Percentiles rank a stretch among this genome's conserved stretches.
These are phyloP conservation scores for Rhododendron kiyosumense DNA, from an alignment of 148 eudicot species.

Conservation along the genomic window DNA sequence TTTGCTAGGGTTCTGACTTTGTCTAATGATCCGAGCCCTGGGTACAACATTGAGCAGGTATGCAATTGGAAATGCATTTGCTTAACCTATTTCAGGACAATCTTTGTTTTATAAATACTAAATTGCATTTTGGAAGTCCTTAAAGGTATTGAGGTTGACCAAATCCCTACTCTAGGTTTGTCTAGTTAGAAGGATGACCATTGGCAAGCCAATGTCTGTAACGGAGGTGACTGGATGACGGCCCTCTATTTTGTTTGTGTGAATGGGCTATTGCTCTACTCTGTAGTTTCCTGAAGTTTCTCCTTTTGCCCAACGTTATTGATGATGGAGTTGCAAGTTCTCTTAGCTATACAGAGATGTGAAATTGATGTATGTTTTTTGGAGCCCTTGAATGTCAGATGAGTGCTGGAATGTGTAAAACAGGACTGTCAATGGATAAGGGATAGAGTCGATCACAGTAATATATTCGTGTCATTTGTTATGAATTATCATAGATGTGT, in stretches of 20 bases:
- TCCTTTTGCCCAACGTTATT: background rate
- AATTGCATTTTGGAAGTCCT: background rate
- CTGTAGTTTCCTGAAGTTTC: background rate
- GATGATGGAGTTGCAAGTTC: background rate
- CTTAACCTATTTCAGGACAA: background rate
- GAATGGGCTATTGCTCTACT: background rate
- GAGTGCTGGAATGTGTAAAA: background rate
- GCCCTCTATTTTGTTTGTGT: background rate
- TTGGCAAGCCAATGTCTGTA: background rate
- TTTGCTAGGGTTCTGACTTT: conserved; percentile 82
- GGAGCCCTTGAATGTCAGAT: background rate
- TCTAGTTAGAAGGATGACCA: background rate
- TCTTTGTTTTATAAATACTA: background rate
- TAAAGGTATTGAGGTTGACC: background rate
- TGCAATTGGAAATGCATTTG: background rate
- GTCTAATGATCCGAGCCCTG: conserved; percentile 95
- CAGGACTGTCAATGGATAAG: background rate
- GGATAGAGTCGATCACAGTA: background rate
- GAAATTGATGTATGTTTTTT: background rate
- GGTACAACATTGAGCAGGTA: conserved; percentile 97
- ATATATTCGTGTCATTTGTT: background rate
- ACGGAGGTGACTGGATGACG: background rate
- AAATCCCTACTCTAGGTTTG: background rate
- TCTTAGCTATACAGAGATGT: background rate
- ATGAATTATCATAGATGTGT: background rate